Percentiles rank a stretch among this genome's conserved stretches.
Conservation (phyloP, 345 rosid genomes). For the Capsella bursapastoris region DNA sequence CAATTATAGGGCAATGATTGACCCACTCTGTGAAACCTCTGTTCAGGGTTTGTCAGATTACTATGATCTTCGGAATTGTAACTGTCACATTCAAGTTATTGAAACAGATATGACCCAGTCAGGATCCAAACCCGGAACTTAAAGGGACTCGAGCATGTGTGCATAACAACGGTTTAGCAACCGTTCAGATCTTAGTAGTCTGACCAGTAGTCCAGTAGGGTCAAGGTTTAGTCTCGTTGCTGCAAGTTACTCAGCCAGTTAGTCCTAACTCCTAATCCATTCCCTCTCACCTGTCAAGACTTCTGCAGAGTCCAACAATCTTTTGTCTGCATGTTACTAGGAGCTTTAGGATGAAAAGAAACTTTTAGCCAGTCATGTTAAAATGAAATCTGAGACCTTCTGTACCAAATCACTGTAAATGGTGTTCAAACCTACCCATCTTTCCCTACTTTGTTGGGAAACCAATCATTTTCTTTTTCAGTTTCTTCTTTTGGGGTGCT, state of each 20-base stretch:
- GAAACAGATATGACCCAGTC: conserved; percentile 11
- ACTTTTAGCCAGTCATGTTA: conserved; percentile 3
- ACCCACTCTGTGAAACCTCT: neutral
- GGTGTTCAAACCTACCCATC: too few relatives aligned
- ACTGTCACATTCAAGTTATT: conserved; percentile 1
- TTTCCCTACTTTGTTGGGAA: conserved; percentile 3
- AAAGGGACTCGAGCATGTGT: neutral
- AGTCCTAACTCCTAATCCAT: neutral
- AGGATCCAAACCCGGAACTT: neutral
- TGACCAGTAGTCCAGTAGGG: neutral
- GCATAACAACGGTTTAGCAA: neutral
- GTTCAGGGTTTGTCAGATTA: neutral
- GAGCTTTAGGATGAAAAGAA: conserved; percentile 10
- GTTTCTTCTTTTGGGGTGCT: conserved; percentile 21
- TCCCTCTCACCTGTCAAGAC: conserved; percentile 20
- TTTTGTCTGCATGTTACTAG: neutral
- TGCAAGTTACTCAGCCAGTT: conserved; percentile 8
- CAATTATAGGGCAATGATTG: neutral
- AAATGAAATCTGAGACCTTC: neutral
- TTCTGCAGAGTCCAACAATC: conserved; percentile 19
- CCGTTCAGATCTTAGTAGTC: neutral
- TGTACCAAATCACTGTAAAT: conserved; percentile 19
- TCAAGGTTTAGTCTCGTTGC: neutral
- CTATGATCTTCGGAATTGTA: neutral
- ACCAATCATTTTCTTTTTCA: conserved; percentile 3